These are phyloP conservation scores for Dunaliella sp. DNA, from an alignment of 139 green algal species.

Conservation along the genomic window DNA sequence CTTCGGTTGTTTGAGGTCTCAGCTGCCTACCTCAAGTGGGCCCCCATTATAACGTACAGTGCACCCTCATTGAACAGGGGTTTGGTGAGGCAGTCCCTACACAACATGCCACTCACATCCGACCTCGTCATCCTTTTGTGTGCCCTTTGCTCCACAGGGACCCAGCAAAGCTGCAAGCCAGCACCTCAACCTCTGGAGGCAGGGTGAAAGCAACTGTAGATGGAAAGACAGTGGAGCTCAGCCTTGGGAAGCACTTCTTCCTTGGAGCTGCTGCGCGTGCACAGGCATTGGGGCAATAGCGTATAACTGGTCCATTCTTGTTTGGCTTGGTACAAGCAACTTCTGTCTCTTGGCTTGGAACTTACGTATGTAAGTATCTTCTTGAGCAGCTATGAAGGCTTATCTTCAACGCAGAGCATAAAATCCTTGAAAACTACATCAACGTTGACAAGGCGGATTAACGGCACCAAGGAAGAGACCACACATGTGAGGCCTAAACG, in stretches of 20 bases:
- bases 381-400: not conserved
- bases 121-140: not conserved
- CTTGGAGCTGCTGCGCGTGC: constrained; percentile 8
- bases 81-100: not conserved
- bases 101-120: not conserved
- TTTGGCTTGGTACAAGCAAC: not conserved
- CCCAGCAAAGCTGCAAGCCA: constrained; percentile 13
- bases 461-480: not conserved
- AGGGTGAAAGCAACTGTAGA: constrained; percentile 11
- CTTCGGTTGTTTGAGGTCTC: no score
- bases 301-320: no score
- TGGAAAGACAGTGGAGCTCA: constrained; percentile 6
- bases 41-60: not conserved
- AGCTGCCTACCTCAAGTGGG: not conserved
- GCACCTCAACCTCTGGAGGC: constrained; percentile 11
- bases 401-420: not conserved
- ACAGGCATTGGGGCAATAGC: not conserved
- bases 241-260: constrained; percentile 27
- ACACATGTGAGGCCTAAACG: no score
- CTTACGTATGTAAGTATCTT: not conserved
- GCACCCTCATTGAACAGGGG: not conserved
- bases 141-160: constrained; percentile 4
- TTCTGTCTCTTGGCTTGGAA: not conserved
- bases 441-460: not conserved
- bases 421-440: not conserved